phyloP scores from a whole-genome alignment of 1,284 basidiomycete species.

The Fistulinella staudtii region DNA sequence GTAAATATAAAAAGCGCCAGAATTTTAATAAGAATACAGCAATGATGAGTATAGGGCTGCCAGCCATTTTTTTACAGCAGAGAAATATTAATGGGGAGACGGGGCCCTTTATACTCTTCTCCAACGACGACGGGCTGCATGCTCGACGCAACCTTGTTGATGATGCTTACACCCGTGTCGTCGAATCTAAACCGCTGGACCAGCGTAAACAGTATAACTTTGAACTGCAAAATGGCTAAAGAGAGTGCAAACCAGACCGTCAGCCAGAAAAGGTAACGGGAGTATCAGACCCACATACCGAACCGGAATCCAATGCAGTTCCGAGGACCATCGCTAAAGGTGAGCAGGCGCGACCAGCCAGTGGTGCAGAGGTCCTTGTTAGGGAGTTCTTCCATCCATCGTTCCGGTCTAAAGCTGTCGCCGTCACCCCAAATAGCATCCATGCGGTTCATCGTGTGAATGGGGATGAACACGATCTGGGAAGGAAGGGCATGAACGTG shows the following conservation, averaged over 20 bases:
- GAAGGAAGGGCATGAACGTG: background rate
- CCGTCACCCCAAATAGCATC: conserved; percentile 6
- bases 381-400: conserved; percentile 6
- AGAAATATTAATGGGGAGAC: conserved; percentile 6
- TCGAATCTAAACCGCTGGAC: conserved; percentile 4
- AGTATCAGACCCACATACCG: background rate
- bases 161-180: background rate
- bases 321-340: conserved; percentile 11
- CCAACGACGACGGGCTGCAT: conserved; percentile 11
- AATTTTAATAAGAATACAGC: no score
- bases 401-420: conserved; percentile 2
- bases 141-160: conserved; percentile 5
- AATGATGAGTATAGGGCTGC: no score
- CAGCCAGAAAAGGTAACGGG: no score
- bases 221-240: conserved; percentile 11
- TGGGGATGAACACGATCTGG: conserved; percentile 8
- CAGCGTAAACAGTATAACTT: conserved; percentile 8
- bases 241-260: no score
- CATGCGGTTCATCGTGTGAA: conserved; percentile 7
- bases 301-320: conserved; percentile 9
- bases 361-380: conserved; percentile 7
- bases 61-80: no score
- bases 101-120: conserved; percentile 7
- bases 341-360: conserved; percentile 9
- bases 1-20: no score